phyloP scores from a whole-genome alignment of 164 flowering plant species.

The Vitis labrusca region DNA sequence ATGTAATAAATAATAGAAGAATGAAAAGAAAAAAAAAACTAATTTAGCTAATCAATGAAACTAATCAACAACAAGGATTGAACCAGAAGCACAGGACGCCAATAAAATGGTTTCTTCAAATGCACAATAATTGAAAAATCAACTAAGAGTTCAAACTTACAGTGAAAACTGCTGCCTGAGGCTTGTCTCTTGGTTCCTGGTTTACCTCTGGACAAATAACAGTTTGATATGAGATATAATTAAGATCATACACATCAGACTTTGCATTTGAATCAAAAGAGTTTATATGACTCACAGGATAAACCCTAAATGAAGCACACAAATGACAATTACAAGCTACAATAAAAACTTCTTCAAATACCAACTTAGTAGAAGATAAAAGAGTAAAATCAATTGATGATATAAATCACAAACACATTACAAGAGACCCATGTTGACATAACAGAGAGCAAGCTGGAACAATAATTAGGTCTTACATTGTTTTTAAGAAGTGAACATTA shows the following conservation, averaged over 20 bases:
- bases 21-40: no score
- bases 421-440: no score
- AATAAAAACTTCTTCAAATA: not conserved
- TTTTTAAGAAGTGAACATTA: no score
- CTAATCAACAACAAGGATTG: not conserved
- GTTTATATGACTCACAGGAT: no score
- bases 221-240: not conserved
- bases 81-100: not conserved
- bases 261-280: constrained; percentile 1
- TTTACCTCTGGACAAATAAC: constrained; percentile 24
- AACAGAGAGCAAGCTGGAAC: no score
- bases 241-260: not conserved
- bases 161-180: constrained; percentile 13
- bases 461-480: no score
- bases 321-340: not conserved
- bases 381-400: no score
- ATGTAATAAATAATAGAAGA: no score
- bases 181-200: constrained; percentile 21
- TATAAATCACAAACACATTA: no score
- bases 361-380: no score
- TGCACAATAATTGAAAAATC: not conserved
- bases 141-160: constrained; percentile 33
- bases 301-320: not conserved
- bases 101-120: no score
- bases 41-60: no score